phyloP scores from a whole-genome alignment of 805 yeast genomes.

The Debaryomyces castellii region DNA sequence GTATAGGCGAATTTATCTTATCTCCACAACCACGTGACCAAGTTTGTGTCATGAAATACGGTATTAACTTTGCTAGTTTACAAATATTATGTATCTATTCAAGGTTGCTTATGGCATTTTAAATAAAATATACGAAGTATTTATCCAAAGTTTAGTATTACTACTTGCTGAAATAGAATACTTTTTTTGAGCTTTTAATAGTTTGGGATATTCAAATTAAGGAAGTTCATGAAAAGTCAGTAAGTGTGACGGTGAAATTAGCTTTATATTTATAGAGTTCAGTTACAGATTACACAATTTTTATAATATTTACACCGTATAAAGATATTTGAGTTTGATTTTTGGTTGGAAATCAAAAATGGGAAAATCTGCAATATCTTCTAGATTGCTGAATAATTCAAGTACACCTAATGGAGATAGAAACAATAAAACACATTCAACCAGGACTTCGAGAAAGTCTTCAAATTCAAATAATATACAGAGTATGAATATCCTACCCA shows the following conservation, averaged over 20 bases:
- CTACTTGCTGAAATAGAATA: background rate
- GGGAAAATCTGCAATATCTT: slow-evolving; percentile 16
- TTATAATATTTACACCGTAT: background rate
- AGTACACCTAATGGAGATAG: slow-evolving; percentile 1
- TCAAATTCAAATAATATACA: background rate
- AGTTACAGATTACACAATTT: background rate
- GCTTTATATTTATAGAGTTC: background rate
- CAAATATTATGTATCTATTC: background rate
- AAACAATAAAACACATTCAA: background rate
- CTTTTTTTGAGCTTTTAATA: background rate
- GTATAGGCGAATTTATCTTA: background rate
- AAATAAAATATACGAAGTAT: background rate
- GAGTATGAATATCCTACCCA: background rate
- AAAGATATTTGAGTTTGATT: background rate
- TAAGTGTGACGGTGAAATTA: background rate
- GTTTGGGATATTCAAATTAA: background rate
- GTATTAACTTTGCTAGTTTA: background rate
- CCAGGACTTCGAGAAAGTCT: background rate
- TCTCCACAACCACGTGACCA: slow-evolving; percentile 1
- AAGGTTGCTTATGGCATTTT: background rate
- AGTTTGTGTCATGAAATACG: background rate
- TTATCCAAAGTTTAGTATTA: background rate
- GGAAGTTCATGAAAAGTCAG: background rate
- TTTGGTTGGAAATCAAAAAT: slow-evolving; percentile 3
- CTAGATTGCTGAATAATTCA: slow-evolving; percentile 4